These are phyloP conservation scores for Suhomyces vadensis DNA, from an alignment of 805 yeast species.

Conservation along the genomic window DNA sequence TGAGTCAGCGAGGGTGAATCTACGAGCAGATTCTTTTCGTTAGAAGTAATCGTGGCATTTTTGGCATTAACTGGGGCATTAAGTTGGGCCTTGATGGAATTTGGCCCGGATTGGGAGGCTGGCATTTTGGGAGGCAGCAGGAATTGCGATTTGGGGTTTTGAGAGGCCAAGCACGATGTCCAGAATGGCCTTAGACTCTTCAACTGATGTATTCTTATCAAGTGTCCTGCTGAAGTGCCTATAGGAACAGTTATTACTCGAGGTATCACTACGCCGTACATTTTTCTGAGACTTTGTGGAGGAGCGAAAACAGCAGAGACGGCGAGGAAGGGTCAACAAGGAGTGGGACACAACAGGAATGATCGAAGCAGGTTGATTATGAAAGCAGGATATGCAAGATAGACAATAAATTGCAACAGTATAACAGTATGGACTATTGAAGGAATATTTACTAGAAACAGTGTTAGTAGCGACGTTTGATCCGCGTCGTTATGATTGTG, in stretches of 20 bases:
- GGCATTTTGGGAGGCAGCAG: background rate
- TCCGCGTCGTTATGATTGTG: background rate
- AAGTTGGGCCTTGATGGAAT: background rate
- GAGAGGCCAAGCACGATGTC: background rate
- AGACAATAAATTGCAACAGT: no score
- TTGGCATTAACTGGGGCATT: no score
- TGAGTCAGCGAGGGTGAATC: background rate
- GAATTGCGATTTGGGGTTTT: background rate
- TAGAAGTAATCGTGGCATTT: no score
- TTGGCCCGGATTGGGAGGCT: background rate
- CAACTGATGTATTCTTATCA: constrained; percentile 1
- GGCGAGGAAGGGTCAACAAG: background rate
- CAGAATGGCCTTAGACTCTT: constrained; percentile 2
- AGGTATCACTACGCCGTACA: background rate
- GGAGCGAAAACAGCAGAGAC: constrained; percentile 1
- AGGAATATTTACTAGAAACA: no score
- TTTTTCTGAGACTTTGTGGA: constrained; percentile 1
- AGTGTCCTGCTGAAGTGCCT: background rate
- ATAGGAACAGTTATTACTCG: constrained; percentile 1
- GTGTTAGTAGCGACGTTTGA: no score
- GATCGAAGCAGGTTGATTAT: background rate
- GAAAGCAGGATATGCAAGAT: background rate
- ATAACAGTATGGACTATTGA: no score
- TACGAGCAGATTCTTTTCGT: no score
- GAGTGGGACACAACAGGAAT: background rate